Evolutionary conservation across 352 stramenopile genomes (phyloP), one percentile per base, ranked within the genome.

Genomic region (Elongisporangium undulatum): DNA sequence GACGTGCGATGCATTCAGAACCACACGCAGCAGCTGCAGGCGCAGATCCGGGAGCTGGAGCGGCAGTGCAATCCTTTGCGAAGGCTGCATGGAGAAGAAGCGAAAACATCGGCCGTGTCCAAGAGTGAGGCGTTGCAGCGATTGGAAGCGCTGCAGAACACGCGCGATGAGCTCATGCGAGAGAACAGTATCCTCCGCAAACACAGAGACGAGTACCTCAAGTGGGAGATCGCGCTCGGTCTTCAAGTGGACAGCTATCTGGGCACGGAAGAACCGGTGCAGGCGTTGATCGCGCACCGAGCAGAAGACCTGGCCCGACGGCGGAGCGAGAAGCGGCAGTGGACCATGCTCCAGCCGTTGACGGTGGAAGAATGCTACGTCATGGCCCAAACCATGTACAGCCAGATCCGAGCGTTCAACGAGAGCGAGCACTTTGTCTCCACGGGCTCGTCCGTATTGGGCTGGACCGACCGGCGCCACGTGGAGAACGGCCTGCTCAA

Each of bases 401-500:
- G 34, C 34, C 10, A 45, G 34, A 45, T 45, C 34, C 34, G 7
- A 45, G 34, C 12, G 10, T 45, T 45, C 34, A 45, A 45, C 34
- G 34, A 45, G 34, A 45, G 13, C 13, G 34, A 45, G 34, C 34
- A 45, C 34, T 45, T 45, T 17, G 13, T 45, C 34, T 45, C 34
- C 0, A 45, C 34, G 1, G 34, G 34, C 10, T 45, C 34, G 5
- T 45, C 34, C 1, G 56, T 75, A 20, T 73, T 61, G 23, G 71
- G 71, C 52, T 79, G 71, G 71, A 53, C 26, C 4, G 68, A 74
- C 56, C 66, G 57, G 20, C 71, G 71, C 17, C 56, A 68, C 20
- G 48, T 67, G 24, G 64, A 79, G 20, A 68, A 72, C 55, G 65
- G 56, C 1, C 34, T 74, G 55, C 51, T 79, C 56, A 75, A 74